These are phyloP conservation scores for Xylaria intraflava DNA, from an alignment of 495 filamentous ascomycete species.

Conservation along the genomic window DNA sequence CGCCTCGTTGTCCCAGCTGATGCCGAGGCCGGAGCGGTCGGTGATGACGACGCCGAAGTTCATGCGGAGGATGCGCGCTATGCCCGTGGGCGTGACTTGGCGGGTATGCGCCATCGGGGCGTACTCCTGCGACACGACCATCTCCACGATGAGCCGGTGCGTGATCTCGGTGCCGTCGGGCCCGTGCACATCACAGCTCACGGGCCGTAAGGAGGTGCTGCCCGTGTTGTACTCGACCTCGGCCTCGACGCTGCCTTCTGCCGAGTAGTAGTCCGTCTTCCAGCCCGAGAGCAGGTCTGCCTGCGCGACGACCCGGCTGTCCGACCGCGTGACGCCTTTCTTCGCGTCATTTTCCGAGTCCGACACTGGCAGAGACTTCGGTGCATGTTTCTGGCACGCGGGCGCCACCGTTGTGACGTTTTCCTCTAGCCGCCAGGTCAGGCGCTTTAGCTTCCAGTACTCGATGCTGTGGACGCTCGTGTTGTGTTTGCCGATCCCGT, in stretches of 20 bases:
- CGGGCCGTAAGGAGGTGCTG: constrained; percentile 35
- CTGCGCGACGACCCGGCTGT: constrained; percentile 65
- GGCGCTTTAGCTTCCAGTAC: constrained; percentile 82
- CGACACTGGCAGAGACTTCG: constrained; percentile 46
- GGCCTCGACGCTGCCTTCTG: constrained; percentile 64
- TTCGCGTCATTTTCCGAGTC: constrained; percentile 23
- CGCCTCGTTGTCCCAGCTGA: constrained; percentile 95
- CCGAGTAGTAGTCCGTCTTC: constrained; percentile 90
- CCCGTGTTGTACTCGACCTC: constrained; percentile 71
- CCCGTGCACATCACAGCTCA: constrained; percentile 66
- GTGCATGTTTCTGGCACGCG: constrained; percentile 70
- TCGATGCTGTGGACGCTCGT: constrained; percentile 42
- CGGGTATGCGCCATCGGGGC: constrained; percentile 61
- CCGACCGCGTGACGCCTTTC: constrained; percentile 74
- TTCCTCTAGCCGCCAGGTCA: constrained; percentile 93
- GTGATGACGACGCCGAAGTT: constrained; percentile 79
- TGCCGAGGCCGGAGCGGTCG: constrained; percentile 77
- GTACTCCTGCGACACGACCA: constrained; percentile 92
- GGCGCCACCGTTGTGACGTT: constrained; percentile 69
- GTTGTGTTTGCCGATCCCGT: constrained; percentile 66
- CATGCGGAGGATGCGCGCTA: constrained; percentile 86
- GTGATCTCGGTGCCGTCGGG: constrained; percentile 70
- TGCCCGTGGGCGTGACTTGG: constrained; percentile 77
- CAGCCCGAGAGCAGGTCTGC: constrained; percentile 80
- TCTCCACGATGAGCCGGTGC: constrained; percentile 83